A percentile compares a stretch with the other conserved stretches of the same genome.
Evolutionary conservation across 768 basidiomycete species (phyloP).

Genomic region (Hygrophorus russula): DNA sequence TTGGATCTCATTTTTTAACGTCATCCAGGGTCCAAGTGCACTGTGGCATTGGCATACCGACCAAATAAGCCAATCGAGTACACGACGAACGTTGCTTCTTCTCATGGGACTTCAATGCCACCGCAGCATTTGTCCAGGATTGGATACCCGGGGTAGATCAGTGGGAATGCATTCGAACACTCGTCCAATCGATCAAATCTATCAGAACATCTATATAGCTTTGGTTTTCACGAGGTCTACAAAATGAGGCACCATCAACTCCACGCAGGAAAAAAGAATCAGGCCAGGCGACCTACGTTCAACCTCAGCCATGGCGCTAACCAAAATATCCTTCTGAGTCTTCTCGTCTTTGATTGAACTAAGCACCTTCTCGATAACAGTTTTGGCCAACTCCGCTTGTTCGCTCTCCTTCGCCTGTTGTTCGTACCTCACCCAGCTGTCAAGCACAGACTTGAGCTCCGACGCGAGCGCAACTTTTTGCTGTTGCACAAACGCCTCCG

Average conservation of each 20-base stretch:
- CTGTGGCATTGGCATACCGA: no score
- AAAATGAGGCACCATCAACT: constrained; percentile 1
- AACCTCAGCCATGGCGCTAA: constrained; percentile 74
- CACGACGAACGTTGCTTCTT: no score
- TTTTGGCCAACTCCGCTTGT: constrained; percentile 83
- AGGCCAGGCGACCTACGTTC: constrained; percentile 62
- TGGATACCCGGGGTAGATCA: no score
- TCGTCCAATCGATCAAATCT: neutral
- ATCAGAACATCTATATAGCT: constrained; percentile 46
- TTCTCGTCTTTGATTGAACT: constrained; percentile 78
- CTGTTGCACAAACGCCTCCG: constrained; percentile 78
- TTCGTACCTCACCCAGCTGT: constrained; percentile 97
- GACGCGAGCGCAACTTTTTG: constrained; percentile 81
- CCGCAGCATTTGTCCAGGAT: no score
- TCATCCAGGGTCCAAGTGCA: no score
- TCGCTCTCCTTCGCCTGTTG: constrained; percentile 95
- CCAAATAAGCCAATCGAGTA: no score
- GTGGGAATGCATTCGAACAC: neutral
- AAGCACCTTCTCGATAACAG: constrained; percentile 82
- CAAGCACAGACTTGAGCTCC: constrained; percentile 90
- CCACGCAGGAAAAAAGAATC: neutral
- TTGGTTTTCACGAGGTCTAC: constrained; percentile 87
- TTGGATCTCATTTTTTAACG: no score
- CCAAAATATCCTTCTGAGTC: constrained; percentile 76
- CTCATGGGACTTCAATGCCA: no score